Evolutionary conservation across 306 rosid species (phyloP).

Genomic region (Oemleria cerasiformis): DNA sequence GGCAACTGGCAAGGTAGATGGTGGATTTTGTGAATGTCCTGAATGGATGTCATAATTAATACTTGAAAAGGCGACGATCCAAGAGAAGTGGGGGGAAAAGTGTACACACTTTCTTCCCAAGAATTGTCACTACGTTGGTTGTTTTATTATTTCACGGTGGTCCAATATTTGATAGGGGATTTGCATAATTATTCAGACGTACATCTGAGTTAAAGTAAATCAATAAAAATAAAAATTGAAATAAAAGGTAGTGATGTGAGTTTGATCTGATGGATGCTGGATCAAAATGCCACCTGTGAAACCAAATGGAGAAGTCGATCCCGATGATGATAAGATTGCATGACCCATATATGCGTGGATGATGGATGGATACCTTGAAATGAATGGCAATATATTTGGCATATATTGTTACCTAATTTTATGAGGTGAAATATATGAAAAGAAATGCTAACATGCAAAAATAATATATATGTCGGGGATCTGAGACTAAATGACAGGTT

Average conservation of each 20-base stretch:
- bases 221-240: neutral
- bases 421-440: too few species aligned
- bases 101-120: constrained; percentile 27
- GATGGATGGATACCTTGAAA: too few species aligned
- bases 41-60: neutral
- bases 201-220: too few species aligned
- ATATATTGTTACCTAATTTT: constrained; percentile 20
- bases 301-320: neutral
- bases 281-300: constrained; percentile 34
- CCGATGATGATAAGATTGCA: constrained; percentile 34
- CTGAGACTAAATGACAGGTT: constrained; percentile 54
- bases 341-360: constrained; percentile 12
- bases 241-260: constrained; percentile 24
- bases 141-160: constrained; percentile 41
- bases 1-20: neutral
- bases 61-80: constrained; percentile 28
- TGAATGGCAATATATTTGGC: too few species aligned
- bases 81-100: constrained; percentile 37
- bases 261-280: neutral
- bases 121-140: constrained; percentile 37
- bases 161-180: constrained; percentile 31
- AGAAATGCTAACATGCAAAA: constrained; percentile 28
- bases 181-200: constrained; percentile 11
- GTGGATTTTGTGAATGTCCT: neutral
- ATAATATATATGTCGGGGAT: constrained; percentile 51